A percentile compares a stretch with the other conserved stretches of the same genome.
phyloP scores from a whole-genome alignment of 768 basidiomycete genomes.

The Podaxis sp. region DNA sequence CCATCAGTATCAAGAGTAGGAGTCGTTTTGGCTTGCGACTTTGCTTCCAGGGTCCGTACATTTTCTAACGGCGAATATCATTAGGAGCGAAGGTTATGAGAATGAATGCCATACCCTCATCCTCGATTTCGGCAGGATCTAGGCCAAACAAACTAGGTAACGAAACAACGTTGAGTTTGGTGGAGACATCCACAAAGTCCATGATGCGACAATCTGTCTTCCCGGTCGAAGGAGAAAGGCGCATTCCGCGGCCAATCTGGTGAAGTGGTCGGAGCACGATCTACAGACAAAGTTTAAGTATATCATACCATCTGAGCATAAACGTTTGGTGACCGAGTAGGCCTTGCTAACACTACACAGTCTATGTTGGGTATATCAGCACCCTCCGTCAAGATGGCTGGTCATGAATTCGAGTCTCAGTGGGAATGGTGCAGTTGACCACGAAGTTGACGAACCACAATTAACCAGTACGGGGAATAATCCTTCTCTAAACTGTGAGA shows the following conservation, averaged over 20 bases:
- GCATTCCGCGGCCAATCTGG: constrained; percentile 93
- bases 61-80: constrained; percentile 1
- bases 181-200: constrained; percentile 82
- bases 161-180: constrained; percentile 72
- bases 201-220: constrained; percentile 87
- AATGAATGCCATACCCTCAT: constrained; percentile 52
- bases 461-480: constrained; percentile 86
- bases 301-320: constrained; percentile 86
- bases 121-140: constrained; percentile 59
- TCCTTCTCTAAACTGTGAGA: constrained; percentile 67
- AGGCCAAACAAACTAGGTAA: constrained; percentile 85
- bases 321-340: constrained; percentile 85
- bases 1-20: neutral
- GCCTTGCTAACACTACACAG: constrained; percentile 83
- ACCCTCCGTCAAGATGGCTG: constrained; percentile 90
- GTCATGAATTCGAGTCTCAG: neutral
- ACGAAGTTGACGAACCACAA: constrained; percentile 58
- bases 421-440: neutral
- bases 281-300: neutral
- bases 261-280: neutral
- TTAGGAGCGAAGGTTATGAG: constrained; percentile 7
- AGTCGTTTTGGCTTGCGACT: constrained; percentile 2
- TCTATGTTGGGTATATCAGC: constrained; percentile 95
- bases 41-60: constrained; percentile 5
- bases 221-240: constrained; percentile 75